Evolutionary conservation across 768 basidiomycete genomes (phyloP).

Genomic region (Suillus subluteus): DNA sequence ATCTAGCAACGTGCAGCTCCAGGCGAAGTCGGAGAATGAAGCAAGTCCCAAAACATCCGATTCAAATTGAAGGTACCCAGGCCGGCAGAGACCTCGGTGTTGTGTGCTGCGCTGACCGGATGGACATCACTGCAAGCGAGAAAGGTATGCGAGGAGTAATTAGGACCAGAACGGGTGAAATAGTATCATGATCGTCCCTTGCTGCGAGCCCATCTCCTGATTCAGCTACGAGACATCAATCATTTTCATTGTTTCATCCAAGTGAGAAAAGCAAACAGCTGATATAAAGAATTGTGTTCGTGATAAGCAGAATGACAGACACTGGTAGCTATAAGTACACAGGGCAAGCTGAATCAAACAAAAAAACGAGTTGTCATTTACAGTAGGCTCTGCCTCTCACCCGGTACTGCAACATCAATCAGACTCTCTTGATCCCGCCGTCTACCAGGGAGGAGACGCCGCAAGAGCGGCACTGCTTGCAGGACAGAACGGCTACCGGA

Average conservation of each 20-base stretch:
- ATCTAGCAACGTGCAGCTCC: conserved; percentile 28
- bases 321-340: neutral
- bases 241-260: neutral
- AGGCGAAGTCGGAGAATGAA: conserved; percentile 31
- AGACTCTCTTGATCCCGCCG: conserved; percentile 6
- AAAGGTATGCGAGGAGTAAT: conserved; percentile 14
- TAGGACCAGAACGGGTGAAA: conserved; percentile 14
- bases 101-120: conserved; percentile 36
- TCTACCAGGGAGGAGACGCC: conserved; percentile 15
- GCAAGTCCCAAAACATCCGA: conserved; percentile 27
- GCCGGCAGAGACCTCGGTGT: conserved; percentile 13
- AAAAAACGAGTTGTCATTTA: neutral
- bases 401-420: conserved; percentile 15
- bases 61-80: conserved; percentile 16
- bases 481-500: conserved; percentile 14
- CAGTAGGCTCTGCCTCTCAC: conserved; percentile 21
- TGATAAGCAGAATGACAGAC: neutral
- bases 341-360: neutral
- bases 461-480: conserved; percentile 16
- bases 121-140: conserved; percentile 23
- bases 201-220: neutral
- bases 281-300: neutral
- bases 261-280: neutral
- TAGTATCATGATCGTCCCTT: conserved; percentile 1
- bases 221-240: neutral